Conservation (phyloP, 441 rosid genomes). For the Hura crepitans region DNA sequence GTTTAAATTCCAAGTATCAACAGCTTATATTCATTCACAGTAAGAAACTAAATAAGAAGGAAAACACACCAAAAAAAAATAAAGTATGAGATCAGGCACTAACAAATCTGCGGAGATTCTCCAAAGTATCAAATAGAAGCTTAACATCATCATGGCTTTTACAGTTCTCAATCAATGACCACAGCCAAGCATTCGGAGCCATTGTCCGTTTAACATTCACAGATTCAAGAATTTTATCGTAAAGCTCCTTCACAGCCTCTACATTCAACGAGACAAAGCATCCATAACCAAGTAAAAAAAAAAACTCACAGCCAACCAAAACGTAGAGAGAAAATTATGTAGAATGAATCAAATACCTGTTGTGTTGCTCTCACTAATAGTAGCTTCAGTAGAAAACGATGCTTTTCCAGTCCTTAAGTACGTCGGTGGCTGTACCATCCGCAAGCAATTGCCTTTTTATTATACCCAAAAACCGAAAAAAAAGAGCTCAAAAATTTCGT, state of each 20-base stretch:
- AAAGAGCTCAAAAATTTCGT: neutral
- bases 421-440: conserved; percentile 9
- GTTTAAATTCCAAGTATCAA: conserved; percentile 6
- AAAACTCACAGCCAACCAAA: neutral
- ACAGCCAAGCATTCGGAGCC: conserved; percentile 79
- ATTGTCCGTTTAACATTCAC: conserved; percentile 55
- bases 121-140: conserved; percentile 56
- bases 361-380: conserved; percentile 33
- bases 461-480: neutral
- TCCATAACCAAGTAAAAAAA: conserved; percentile 9
- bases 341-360: conserved; percentile 44
- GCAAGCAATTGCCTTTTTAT: conserved; percentile 28
- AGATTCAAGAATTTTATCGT: conserved; percentile 57
- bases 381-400: conserved; percentile 42
- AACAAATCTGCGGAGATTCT: conserved; percentile 72
- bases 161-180: conserved; percentile 78
- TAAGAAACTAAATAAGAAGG: conserved; percentile 1
- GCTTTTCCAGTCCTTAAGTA: conserved; percentile 27
- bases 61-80: neutral
- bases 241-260: conserved; percentile 72
- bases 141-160: conserved; percentile 51
- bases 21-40: neutral
- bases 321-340: neutral
- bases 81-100: conserved; percentile 28
- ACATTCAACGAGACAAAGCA: conserved; percentile 28